Conservation (phyloP, 2,329 filamentous ascomycete genomes). For the Pleomassaria siparia region DNA sequence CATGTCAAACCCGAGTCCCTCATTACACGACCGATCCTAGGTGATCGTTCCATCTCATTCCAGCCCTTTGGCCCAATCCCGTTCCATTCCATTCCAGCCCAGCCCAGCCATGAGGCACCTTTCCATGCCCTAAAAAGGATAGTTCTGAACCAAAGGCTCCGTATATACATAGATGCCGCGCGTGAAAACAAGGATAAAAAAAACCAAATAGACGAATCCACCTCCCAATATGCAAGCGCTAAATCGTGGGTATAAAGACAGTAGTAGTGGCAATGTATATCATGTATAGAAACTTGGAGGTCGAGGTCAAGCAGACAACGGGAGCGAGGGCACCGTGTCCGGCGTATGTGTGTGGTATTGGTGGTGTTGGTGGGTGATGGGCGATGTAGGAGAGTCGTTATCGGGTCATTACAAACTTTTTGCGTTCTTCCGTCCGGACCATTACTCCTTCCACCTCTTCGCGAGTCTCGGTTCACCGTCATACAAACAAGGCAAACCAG, state of each 20-base stretch:
- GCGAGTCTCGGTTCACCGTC: not conserved
- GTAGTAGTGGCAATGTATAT: not conserved
- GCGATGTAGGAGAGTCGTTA: not conserved
- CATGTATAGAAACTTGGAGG: not conserved
- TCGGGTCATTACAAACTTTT: not conserved
- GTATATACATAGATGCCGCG: slow-evolving; percentile 6
- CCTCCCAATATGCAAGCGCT: not conserved
- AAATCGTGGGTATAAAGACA: slow-evolving; percentile 1
- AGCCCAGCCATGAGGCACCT: not conserved
- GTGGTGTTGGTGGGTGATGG: not conserved
- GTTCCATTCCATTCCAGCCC: not conserved
- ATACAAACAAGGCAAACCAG: slow-evolving; percentile 35
- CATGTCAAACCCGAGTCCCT: too few species aligned
- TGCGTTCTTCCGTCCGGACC: not conserved
- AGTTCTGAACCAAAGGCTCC: slow-evolving; percentile 10
- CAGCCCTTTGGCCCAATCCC: not conserved
- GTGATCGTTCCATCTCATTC: not conserved
- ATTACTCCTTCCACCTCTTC: not conserved
- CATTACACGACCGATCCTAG: not conserved
- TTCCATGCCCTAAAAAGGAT: slow-evolving; percentile 4
- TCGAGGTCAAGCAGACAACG: not conserved
- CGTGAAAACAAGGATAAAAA: not conserved
- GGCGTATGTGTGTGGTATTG: not conserved
- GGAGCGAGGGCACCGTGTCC: not conserved
- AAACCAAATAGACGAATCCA: not conserved